Evolutionary conservation across 2,329 filamentous ascomycete species (phyloP).

Genomic region (Xylaria sp.): DNA sequence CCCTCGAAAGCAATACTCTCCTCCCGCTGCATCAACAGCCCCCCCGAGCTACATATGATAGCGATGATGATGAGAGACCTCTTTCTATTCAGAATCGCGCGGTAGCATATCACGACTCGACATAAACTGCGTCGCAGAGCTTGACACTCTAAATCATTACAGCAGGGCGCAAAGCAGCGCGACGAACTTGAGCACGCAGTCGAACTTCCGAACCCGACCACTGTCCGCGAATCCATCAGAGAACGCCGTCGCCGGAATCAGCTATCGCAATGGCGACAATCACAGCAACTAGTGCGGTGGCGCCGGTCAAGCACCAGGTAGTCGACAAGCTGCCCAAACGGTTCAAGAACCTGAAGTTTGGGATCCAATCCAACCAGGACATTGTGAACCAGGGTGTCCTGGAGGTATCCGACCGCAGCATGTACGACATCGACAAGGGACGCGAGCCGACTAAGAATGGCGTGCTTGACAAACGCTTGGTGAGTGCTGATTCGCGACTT

Average conservation of each 20-base stretch:
- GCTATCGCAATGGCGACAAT: slow-evolving; percentile 45
- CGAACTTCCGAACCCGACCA: neutral
- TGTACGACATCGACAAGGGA: slow-evolving; percentile 89
- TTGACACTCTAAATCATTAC: slow-evolving; percentile 1
- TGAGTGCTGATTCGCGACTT: slow-evolving; percentile 35
- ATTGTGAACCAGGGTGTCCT: slow-evolving; percentile 95
- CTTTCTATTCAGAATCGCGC: slow-evolving; percentile 22
- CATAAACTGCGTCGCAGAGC: slow-evolving; percentile 13
- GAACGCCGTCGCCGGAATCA: neutral
- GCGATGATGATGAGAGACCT: slow-evolving; percentile 33
- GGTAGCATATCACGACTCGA: slow-evolving; percentile 32
- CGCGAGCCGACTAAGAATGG: slow-evolving; percentile 83
- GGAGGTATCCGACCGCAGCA: slow-evolving; percentile 91
- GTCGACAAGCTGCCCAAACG: slow-evolving; percentile 89
- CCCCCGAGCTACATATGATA: slow-evolving; percentile 29
- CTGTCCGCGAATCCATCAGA: neutral
- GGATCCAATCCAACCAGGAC: slow-evolving; percentile 92
- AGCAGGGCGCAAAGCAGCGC: slow-evolving; percentile 13
- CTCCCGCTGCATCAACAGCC: neutral
- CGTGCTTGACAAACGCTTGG: slow-evolving; percentile 84
- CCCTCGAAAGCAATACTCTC: neutral
- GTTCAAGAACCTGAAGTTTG: slow-evolving; percentile 93
- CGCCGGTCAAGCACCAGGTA: slow-evolving; percentile 82
- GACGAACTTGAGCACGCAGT: neutral
- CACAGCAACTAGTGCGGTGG: slow-evolving; percentile 45